Evolutionary conservation across 345 rosid species (phyloP).

Genomic region (Dipteronia sinensis): DNA sequence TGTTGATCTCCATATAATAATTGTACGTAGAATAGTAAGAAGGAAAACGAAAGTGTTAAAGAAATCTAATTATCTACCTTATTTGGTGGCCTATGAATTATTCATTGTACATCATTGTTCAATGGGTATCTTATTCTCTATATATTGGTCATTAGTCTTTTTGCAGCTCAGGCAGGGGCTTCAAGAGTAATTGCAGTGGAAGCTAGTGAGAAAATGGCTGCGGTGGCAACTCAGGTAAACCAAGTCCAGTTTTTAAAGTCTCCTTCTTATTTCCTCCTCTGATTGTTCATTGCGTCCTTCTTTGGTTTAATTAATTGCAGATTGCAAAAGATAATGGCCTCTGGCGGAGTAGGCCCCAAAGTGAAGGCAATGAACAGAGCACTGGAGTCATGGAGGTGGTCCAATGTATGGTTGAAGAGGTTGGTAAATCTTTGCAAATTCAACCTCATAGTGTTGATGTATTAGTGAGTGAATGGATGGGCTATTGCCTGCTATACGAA

Average conservation of each 20-base stretch:
- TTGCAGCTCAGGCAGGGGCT: slow-evolving; percentile 94
- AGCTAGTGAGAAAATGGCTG: slow-evolving; percentile 96
- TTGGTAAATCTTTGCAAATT: slow-evolving; percentile 56
- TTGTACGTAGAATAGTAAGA: neutral
- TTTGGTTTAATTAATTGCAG: slow-evolving; percentile 36
- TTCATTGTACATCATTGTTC: neutral
- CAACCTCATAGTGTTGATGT: slow-evolving; percentile 78
- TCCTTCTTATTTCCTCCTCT: slow-evolving; percentile 19
- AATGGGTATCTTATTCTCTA: slow-evolving; percentile 9
- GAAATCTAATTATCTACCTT: neutral
- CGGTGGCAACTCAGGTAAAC: slow-evolving; percentile 83
- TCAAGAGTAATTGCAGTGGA: slow-evolving; percentile 89
- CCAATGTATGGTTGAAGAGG: slow-evolving; percentile 83
- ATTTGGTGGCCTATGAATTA: neutral
- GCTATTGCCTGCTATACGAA: slow-evolving; percentile 92
- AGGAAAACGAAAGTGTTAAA: neutral
- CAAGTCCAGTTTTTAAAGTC: slow-evolving; percentile 10
- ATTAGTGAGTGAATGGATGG: slow-evolving; percentile 98
- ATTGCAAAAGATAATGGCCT: slow-evolving; percentile 81
- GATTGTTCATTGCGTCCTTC: slow-evolving; percentile 6
- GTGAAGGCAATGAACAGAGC: slow-evolving; percentile 21
- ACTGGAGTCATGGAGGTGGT: slow-evolving; percentile 75
- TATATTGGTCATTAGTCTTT: slow-evolving; percentile 53
- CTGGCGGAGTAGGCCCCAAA: slow-evolving; percentile 36
- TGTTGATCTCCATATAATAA: neutral